Base-by-base conservation (phyloP, 257 asterid genomes). In the Solanum rostratum region DNA sequence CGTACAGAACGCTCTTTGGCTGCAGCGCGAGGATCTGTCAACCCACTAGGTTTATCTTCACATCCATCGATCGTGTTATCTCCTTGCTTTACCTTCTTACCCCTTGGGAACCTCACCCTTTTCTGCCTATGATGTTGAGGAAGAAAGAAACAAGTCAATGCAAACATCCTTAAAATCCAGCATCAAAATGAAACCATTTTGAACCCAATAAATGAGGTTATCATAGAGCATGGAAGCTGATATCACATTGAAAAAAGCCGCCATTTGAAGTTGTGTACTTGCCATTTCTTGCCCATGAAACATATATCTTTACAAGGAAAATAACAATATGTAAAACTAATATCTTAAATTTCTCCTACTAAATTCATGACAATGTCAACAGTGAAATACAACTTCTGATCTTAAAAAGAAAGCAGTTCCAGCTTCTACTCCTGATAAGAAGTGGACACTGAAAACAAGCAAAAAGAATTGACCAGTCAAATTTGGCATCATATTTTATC, bases 21-120 rank as follows among this genome's bases (percentile, higher is more conserved):
- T 39, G 94, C 98, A 86, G 88, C 55, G 3, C 89, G 92, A 54
- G 98, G 90, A 81, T 93, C 88, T 85, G 85, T 84, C 69, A 82
- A 41, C 37, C 52, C 86, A 59, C 82, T 71, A 27, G 94, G 90
- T 66, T 85, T 41, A 59, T 85, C 93, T 85, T 86, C 92, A 37
- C 60, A 84, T 11, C 85, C 80, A 86, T 89, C 92, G n/a, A 45
- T 27, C 24, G 92, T 93, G 88, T 69, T 45, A 59, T 95, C 98
- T 45, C 90, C 97, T 76, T 65, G 84, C 92, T 92, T 95, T 80
- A 88, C 86, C 92, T 95, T 97, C 90, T 93, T 97, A 50, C 99
- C 99, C 86, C 95, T 97, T 14, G 99, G 99, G 87, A 95, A 95
- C 92, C 98, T 91, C 83, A 89, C 93, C 85, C 89, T 88, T 86